Conservation (phyloP, 306 rosid species). For the Betula pendula region DNA sequence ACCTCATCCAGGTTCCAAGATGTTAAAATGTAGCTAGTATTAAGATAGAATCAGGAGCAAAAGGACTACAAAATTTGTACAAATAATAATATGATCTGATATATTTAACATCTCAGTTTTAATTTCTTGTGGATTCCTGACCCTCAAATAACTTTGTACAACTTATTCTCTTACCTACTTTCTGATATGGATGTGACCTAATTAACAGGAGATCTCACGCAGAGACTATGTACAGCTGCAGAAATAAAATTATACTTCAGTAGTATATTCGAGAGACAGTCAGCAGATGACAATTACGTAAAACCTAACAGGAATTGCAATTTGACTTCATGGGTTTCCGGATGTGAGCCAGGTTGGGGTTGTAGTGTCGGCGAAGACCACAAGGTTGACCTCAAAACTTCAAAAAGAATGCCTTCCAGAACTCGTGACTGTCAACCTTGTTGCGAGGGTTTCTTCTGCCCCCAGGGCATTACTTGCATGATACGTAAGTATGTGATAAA, state of each 20-base stretch:
- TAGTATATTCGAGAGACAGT: slow-evolving; percentile 34
- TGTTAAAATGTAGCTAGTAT: not conserved
- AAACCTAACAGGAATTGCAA: slow-evolving; percentile 76
- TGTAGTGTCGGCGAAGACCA: slow-evolving; percentile 39
- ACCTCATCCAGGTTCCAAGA: not conserved
- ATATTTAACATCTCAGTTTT: not conserved
- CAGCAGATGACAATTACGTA: slow-evolving; percentile 33
- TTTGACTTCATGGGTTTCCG: slow-evolving; percentile 64
- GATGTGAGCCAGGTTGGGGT: slow-evolving; percentile 91
- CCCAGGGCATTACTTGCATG: slow-evolving; percentile 84
- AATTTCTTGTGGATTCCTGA: slow-evolving; percentile 1
- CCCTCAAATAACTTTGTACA: slow-evolving; percentile 6
- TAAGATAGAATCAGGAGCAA: not conserved
- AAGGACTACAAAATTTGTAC: not conserved
- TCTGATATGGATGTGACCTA: slow-evolving; percentile 21
- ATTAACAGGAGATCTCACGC: slow-evolving; percentile 58
- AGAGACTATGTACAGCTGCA: slow-evolving; percentile 54
- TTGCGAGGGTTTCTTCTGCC: slow-evolving; percentile 86
- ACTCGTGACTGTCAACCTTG: slow-evolving; percentile 58
- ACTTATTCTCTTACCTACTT: slow-evolving; percentile 3
- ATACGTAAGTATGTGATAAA: slow-evolving; percentile 64
- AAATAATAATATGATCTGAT: not conserved
- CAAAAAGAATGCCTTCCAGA: slow-evolving; percentile 47
- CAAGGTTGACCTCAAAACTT: slow-evolving; percentile 43
- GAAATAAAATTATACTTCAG: slow-evolving; percentile 62